Percentiles rank a stretch among this genome's conserved stretches.
Evolutionary conservation across 2,329 filamentous ascomycete genomes (phyloP).

Genomic region (Cercospora zeina): DNA sequence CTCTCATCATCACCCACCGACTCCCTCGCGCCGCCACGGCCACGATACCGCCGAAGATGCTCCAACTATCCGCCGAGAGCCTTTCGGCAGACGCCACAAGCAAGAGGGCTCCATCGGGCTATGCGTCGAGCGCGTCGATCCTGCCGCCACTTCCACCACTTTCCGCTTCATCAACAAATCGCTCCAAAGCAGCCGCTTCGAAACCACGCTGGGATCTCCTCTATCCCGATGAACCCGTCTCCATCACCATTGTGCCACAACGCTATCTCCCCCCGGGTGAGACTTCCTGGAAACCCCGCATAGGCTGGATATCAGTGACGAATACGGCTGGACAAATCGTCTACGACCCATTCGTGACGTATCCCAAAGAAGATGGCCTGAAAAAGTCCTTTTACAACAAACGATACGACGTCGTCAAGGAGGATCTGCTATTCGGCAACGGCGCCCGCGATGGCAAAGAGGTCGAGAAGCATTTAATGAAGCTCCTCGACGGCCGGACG

Average conservation of each 20-base stretch:
- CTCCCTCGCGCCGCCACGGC: background rate
- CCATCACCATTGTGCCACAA: constrained; percentile 18
- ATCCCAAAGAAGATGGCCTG: constrained; percentile 14
- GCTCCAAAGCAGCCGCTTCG: constrained; percentile 7
- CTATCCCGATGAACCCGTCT: constrained; percentile 12
- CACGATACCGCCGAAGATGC: constrained; percentile 6
- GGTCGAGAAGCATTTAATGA: constrained; percentile 12
- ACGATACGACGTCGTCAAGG: constrained; percentile 9
- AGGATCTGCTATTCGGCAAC: constrained; percentile 11
- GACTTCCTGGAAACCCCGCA: constrained; percentile 4
- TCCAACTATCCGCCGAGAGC: constrained; percentile 5
- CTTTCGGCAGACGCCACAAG: background rate
- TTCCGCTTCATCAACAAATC: background rate
- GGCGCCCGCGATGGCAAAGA: constrained; percentile 15
- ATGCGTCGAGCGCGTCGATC: constrained; percentile 8
- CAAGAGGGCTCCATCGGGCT: background rate
- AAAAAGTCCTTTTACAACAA: constrained; percentile 14
- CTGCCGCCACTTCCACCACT: constrained; percentile 1
- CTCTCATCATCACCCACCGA: background rate
- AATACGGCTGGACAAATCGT: constrained; percentile 18
- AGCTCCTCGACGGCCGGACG: constrained; percentile 11
- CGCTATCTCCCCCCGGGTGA: constrained; percentile 6
- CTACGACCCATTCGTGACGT: constrained; percentile 16
- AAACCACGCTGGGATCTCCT: constrained; percentile 16
- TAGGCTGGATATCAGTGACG: constrained; percentile 15